Conservation (phyloP, 768 basidiomycete genomes). For the Cystoderma amianthinum region DNA sequence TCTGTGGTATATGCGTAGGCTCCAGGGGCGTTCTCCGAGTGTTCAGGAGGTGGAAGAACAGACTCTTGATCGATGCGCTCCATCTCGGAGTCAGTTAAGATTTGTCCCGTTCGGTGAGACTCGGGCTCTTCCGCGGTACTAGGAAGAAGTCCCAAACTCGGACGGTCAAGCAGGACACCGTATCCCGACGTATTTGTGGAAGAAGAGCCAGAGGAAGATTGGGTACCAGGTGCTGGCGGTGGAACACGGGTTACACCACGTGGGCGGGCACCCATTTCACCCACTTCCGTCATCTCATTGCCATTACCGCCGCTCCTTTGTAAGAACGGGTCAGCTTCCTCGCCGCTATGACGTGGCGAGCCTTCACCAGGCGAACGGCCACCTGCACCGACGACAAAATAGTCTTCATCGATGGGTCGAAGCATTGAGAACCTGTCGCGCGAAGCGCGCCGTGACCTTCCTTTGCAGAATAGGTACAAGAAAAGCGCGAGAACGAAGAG, state of each 20-base stretch:
- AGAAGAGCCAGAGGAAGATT: slow-evolving; percentile 31
- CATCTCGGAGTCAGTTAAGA: slow-evolving; percentile 29
- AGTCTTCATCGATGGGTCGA: slow-evolving; percentile 29
- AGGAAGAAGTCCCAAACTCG: slow-evolving; percentile 28
- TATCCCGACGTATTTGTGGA: slow-evolving; percentile 38
- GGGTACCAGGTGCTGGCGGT: slow-evolving; percentile 28
- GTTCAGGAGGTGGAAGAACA: slow-evolving; percentile 17
- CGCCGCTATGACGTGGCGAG: slow-evolving; percentile 62
- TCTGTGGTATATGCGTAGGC: slow-evolving; percentile 21
- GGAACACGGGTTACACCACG: slow-evolving; percentile 28
- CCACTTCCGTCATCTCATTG: slow-evolving; percentile 4
- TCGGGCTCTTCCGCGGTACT: slow-evolving; percentile 21
- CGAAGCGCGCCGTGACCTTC: slow-evolving; percentile 32
- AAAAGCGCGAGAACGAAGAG: slow-evolving; percentile 45
- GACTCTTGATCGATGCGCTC: slow-evolving; percentile 26
- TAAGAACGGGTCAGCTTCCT: slow-evolving; percentile 63
- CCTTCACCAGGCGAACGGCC: slow-evolving; percentile 49
- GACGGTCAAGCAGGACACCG: slow-evolving; percentile 33
- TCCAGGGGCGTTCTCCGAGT: slow-evolving; percentile 17
- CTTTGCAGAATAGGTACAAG: slow-evolving; percentile 39
- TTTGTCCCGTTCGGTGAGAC: slow-evolving; percentile 20
- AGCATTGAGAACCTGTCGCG: slow-evolving; percentile 19
- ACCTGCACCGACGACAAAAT: slow-evolving; percentile 29
- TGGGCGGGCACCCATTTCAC: slow-evolving; percentile 16
- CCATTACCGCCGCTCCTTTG: slow-evolving; percentile 20